These are phyloP conservation scores for Silene noctiflora DNA, from an alignment of 179 eudicot species.

Conservation along the genomic window DNA sequence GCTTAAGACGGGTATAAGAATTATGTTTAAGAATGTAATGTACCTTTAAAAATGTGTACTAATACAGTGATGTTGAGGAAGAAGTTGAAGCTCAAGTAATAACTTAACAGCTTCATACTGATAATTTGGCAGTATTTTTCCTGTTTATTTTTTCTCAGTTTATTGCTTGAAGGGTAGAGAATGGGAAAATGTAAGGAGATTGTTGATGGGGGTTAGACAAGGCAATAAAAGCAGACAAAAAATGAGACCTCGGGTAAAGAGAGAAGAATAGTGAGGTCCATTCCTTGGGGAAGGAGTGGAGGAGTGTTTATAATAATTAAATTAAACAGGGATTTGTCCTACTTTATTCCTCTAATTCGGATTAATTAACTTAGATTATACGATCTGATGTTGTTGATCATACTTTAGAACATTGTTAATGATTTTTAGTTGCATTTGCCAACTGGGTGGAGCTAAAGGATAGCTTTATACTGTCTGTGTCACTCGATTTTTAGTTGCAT, in stretches of 20 bases:
- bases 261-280: neutral
- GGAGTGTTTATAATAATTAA: neutral
- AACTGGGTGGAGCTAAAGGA: neutral
- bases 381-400: neutral
- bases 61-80: slow-evolving; percentile 23
- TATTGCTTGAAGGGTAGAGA: neutral
- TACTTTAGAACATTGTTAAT: slow-evolving; percentile 2
- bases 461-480: neutral
- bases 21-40: neutral
- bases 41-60: slow-evolving; percentile 23
- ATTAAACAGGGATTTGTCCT: slow-evolving; percentile 20
- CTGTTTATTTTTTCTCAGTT: neutral
- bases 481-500: no score
- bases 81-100: slow-evolving; percentile 12
- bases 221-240: slow-evolving; percentile 19
- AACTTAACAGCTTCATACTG: slow-evolving; percentile 24
- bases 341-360: slow-evolving; percentile 24
- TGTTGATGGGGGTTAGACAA: neutral
- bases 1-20: no score
- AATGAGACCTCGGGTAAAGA: slow-evolving; percentile 13
- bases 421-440: slow-evolving; percentile 3
- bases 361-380: slow-evolving; percentile 11
- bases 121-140: neutral
- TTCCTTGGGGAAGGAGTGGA: neutral
- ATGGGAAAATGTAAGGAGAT: neutral